Evolutionary conservation across 352 stramenopile genomes (phyloP).

Genomic region (Globisporangium paroecandrum): DNA sequence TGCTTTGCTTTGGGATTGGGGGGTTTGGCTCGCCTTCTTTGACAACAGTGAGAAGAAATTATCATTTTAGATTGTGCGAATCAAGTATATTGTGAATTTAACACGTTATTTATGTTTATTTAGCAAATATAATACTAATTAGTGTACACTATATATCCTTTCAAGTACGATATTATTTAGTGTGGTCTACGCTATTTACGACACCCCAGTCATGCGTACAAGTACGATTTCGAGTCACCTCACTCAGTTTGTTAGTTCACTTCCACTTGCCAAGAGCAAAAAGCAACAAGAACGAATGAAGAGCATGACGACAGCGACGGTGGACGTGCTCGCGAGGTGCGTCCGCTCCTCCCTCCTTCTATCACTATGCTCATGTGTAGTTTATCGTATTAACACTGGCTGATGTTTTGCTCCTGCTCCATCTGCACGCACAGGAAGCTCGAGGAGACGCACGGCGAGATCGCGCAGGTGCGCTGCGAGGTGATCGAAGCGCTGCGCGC

Average conservation of each 20-base stretch:
- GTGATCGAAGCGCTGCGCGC: slow-evolving; percentile 56
- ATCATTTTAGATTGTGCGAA: neutral
- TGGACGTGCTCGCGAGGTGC: slow-evolving; percentile 25
- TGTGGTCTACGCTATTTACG: neutral
- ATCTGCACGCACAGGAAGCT: slow-evolving; percentile 38
- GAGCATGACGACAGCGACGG: slow-evolving; percentile 13
- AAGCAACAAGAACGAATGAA: slow-evolving; percentile 2
- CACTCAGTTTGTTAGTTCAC: neutral
- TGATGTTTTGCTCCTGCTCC: no score
- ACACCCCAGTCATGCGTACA: neutral
- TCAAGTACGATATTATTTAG: neutral
- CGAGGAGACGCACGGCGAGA: slow-evolving; percentile 64
- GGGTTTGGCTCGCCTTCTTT: neutral
- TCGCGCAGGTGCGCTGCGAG: slow-evolving; percentile 44
- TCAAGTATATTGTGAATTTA: neutral
- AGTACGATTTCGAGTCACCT: slow-evolving; percentile 21
- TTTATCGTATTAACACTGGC: no score
- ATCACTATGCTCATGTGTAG: neutral
- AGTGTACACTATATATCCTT: neutral
- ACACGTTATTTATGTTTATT: no score
- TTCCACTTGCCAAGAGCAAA: slow-evolving; percentile 3
- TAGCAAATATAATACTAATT: no score
- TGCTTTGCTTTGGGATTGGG: neutral
- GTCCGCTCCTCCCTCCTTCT: neutral
- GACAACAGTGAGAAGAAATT: neutral